Evolutionary conservation across 2,329 filamentous ascomycete genomes (phyloP), one percentile per base, ranked within the genome.

Genomic region (Arachnomyces sp.): DNA sequence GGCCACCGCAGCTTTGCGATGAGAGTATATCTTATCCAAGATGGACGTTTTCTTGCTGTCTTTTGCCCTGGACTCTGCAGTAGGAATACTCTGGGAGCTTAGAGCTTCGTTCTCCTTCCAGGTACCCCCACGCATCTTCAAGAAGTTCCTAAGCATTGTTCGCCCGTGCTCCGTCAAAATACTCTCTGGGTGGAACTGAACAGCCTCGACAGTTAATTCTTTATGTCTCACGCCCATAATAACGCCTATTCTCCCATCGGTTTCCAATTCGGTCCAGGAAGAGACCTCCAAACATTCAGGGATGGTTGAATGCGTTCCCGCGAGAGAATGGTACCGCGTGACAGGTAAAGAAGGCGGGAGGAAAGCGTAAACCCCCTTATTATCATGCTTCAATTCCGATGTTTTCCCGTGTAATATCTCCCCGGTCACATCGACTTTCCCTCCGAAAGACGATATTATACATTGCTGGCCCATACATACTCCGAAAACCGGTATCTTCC

Each of bases 381-480:
- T 75, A 60, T 98, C 92, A 63, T 98, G 92, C 31, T 79, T 77
- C 55, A 98, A 71, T 37, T 84, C 82, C 2, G 90, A 96, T 5
- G 92, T 98, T 70, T 98, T 98, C 53, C 92, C 92, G 57, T 98
- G 92, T 40, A 98, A 71, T 56, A 95, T 95, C 67, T 98, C 92
- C 17, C 92, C 92, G 7, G 92, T 94, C 43, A 87, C 90, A 58
- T 82, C 82, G 36, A 98, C 92, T 37, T 84, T 80, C 45, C 92
- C 92, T 35, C 92, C 92, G 56, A 93, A 96, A 25, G 87, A 81
- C 40, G 92, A 84, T 59, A 93, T 90, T 49, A 98, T 96, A 65
- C 92, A 98, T 71, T 98, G 92, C 80, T 95, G 82, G 52, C 92
- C 92, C 90, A 98, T 96, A 59, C 92, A 98, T 20, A 98, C 92